phyloP scores from a whole-genome alignment of 1,284 basidiomycete species.

The Ceratobasidium papillatum region DNA sequence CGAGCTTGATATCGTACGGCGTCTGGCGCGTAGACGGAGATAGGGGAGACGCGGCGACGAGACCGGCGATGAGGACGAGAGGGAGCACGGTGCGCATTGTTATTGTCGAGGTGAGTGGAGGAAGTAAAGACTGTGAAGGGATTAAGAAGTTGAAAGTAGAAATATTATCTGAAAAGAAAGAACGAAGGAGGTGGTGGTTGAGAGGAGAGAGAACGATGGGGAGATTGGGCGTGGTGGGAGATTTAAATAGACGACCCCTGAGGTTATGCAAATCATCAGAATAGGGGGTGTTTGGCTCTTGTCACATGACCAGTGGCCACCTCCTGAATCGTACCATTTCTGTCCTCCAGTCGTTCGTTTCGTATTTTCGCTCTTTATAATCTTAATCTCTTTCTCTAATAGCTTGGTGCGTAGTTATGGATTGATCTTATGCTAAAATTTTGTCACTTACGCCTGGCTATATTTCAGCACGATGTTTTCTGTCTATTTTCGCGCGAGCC shows the following conservation, averaged over 20 bases:
- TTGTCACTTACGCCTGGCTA: background rate
- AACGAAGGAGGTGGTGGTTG: slow-evolving; percentile 18
- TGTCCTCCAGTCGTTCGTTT: background rate
- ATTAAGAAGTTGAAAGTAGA: background rate
- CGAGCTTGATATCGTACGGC: slow-evolving; percentile 7
- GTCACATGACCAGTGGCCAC: slow-evolving; percentile 12
- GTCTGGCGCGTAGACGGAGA: slow-evolving; percentile 8
- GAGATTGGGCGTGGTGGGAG: background rate
- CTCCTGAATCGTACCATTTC: background rate
- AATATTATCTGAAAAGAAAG: background rate
- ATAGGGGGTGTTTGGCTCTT: slow-evolving; percentile 20
- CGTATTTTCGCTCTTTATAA: background rate
- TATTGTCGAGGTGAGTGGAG: background rate
- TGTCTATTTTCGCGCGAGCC: background rate
- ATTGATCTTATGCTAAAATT: background rate
- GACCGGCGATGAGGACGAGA: slow-evolving; percentile 20
- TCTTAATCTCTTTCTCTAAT: background rate
- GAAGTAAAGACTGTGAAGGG: slow-evolving; percentile 25
- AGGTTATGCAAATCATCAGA: background rate
- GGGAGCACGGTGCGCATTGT: slow-evolving; percentile 21
- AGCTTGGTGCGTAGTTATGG: background rate
- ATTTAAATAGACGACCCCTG: slow-evolving; percentile 25
- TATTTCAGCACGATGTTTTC: slow-evolving; percentile 2
- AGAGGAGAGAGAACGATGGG: background rate
- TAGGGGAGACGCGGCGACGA: slow-evolving; percentile 14